These are phyloP conservation scores for Conticribra weissflogii DNA, from an alignment of 108 stramenopile genomes.

Conservation along the genomic window DNA sequence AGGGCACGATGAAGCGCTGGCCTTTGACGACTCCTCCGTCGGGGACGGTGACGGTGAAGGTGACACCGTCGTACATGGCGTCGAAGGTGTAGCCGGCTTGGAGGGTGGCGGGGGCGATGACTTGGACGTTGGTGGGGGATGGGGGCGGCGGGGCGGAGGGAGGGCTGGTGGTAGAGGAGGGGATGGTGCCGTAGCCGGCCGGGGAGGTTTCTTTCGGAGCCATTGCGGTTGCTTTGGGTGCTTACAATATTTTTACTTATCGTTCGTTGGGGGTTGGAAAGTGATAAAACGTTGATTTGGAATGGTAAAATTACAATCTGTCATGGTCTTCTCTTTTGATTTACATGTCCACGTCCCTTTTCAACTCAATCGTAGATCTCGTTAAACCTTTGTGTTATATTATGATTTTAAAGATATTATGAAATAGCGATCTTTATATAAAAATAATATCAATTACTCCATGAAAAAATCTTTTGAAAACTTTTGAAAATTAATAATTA, in stretches of 20 bases:
- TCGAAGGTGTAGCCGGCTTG: constrained; percentile 46
- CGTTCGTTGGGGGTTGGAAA: background rate
- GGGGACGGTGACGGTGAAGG: constrained; percentile 53
- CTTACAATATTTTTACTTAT: background rate
- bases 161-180: background rate
- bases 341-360: no score
- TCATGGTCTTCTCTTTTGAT: no score
- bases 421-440: no score
- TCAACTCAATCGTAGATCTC: no score
- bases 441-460: no score
- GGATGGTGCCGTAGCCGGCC: constrained; percentile 18
- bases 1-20: constrained; percentile 49
- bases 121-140: constrained; percentile 35
- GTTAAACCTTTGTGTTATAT: no score
- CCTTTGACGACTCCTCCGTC: constrained; percentile 52
- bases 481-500: no score
- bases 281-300: no score
- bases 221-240: background rate
- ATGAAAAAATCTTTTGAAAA: no score
- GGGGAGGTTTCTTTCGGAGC: constrained; percentile 8
- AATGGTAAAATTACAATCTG: no score
- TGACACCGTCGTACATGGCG: constrained; percentile 43
- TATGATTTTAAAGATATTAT: no score
- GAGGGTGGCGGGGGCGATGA: constrained; percentile 53
- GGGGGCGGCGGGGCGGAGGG: no score